phyloP scores from a whole-genome alignment of 306 rosid species.

The Trifolium subterraneum region DNA sequence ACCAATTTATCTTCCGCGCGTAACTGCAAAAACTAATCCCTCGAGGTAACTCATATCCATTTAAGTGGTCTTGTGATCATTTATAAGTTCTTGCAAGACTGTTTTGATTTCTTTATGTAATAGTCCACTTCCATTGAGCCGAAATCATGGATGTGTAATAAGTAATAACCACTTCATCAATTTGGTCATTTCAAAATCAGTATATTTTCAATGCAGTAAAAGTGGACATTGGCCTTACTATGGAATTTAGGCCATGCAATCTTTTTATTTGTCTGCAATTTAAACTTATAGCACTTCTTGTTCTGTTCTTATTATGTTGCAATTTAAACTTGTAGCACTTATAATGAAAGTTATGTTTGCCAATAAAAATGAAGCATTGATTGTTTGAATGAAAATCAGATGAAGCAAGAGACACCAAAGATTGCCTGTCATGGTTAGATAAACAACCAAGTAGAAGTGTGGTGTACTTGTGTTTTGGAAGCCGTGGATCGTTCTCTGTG shows the following conservation, averaged over 20 bases:
- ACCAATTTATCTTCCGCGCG: no score
- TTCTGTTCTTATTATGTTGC: neutral
- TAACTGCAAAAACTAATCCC: no score
- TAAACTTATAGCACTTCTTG: neutral
- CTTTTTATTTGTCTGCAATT: neutral
- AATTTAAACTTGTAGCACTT: neutral
- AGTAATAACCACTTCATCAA: no score
- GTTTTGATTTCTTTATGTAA: no score
- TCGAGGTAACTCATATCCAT: no score
- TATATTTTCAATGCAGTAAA: slow-evolving; percentile 1
- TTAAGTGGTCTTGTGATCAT: no score
- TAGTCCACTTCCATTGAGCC: no score
- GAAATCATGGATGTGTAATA: no score
- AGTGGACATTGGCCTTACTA: neutral
- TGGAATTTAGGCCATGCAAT: neutral
- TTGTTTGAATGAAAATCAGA: slow-evolving; percentile 2
- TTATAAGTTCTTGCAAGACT: no score
- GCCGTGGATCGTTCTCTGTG: slow-evolving; percentile 20
- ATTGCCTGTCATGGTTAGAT: slow-evolving; percentile 45
- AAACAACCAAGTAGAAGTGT: slow-evolving; percentile 42
- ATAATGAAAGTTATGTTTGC: neutral
- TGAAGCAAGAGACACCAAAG: slow-evolving; percentile 1
- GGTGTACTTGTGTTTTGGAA: slow-evolving; percentile 47
- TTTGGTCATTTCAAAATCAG: neutral
- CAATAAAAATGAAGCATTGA: neutral